These are phyloP conservation scores for Ganoderma leucocontextum DNA, from an alignment of 1,284 basidiomycete genomes.

Conservation along the genomic window DNA sequence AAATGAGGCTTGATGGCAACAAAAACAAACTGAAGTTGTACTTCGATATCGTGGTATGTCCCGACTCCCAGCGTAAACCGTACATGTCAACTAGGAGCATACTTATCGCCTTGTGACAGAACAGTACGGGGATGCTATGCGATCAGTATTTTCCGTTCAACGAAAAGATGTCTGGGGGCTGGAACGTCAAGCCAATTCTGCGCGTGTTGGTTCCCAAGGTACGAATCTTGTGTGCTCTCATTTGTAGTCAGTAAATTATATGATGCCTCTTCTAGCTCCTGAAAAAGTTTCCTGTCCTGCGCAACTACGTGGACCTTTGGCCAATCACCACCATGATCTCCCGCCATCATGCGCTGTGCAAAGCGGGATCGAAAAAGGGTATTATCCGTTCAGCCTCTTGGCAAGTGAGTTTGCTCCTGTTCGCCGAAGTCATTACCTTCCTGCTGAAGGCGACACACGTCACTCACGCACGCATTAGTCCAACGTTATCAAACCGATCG, in stretches of 20 bases:
- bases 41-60: constrained; percentile 21
- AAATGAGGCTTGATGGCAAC: constrained; percentile 21
- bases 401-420: constrained; percentile 5
- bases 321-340: constrained; percentile 16
- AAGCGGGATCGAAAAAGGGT: not conserved
- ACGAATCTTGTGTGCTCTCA: not conserved
- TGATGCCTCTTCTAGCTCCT: not conserved
- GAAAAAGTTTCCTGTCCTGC: constrained; percentile 11
- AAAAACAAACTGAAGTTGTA: constrained; percentile 8
- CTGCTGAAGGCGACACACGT: not conserved
- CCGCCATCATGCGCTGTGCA: constrained; percentile 16
- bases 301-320: constrained; percentile 16
- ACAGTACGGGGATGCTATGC: constrained; percentile 18
- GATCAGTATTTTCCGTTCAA: constrained; percentile 15
- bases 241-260: too few relatives aligned
- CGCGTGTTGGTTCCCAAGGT: constrained; percentile 13
- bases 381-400: not conserved
- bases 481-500: not conserved
- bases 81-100: not conserved
- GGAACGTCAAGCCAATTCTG: not conserved
- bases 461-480: not conserved
- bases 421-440: not conserved
- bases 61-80: not conserved
- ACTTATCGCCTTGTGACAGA: not conserved
- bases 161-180: not conserved